Evolutionary conservation across 257 asterid species (phyloP).

Genomic region (Ocimum tenuiflorum): DNA sequence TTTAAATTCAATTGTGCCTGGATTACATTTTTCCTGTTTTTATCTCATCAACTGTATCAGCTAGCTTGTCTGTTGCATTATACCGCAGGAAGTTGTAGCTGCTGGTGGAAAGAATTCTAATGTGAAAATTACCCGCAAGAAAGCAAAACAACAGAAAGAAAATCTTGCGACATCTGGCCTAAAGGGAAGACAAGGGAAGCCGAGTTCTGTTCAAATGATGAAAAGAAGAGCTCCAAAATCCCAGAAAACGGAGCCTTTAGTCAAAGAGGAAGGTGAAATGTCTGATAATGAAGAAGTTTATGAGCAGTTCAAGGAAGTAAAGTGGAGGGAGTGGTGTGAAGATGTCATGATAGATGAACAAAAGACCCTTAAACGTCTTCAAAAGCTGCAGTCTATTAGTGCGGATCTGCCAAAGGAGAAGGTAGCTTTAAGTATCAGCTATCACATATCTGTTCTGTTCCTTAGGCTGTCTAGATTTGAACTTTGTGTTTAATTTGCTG

Average conservation of each 20-base stretch:
- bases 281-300: conserved; percentile 88
- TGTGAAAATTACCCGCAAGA: conserved; percentile 59
- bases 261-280: conserved; percentile 99
- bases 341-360: conserved; percentile 84
- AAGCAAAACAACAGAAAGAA: conserved; percentile 67
- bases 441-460: conserved; percentile 11
- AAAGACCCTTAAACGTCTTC: conserved; percentile 81
- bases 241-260: conserved; percentile 70
- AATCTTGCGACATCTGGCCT: conserved; percentile 32
- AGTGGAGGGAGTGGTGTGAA: conserved; percentile 99
- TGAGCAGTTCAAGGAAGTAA: conserved; percentile 95
- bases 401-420: conserved; percentile 86
- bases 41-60: not conserved
- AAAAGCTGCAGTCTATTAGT: conserved; percentile 78
- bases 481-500: conserved; percentile 1
- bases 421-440: conserved; percentile 34
- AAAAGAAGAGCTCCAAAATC: conserved; percentile 50
- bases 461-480: conserved; percentile 2
- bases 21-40: conserved; percentile 4
- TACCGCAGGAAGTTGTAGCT: conserved; percentile 72
- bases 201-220: conserved; percentile 34
- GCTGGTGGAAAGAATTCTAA: conserved; percentile 63
- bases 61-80: conserved; percentile 8
- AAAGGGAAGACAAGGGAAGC: no score
- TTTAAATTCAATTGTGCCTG: not conserved